These are phyloP conservation scores for Cyclotella cryptica DNA, from an alignment of 108 stramenopile species.

Conservation along the genomic window DNA sequence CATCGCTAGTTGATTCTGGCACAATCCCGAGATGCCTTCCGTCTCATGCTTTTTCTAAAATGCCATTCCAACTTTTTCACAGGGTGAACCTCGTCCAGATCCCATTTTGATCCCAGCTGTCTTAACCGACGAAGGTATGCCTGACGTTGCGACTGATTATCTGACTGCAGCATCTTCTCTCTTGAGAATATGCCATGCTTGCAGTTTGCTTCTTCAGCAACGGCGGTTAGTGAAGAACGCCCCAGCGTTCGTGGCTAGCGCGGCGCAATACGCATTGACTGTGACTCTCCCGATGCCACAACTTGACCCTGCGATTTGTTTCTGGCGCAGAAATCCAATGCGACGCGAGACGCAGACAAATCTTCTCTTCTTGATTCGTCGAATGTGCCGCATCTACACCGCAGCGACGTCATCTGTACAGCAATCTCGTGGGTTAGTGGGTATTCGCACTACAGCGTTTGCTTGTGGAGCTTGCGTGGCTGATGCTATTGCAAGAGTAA, in stretches of 20 bases:
- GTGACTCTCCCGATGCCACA: conserved; percentile 94
- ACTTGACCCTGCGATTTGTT: conserved; percentile 87
- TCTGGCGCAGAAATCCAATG: conserved; percentile 94
- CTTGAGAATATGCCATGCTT: conserved; percentile 91
- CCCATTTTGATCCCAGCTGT: conserved; percentile 97
- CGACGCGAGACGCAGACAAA: conserved; percentile 92
- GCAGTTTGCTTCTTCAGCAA: conserved; percentile 96
- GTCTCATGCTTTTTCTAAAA: neutral
- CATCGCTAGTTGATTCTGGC: neutral
- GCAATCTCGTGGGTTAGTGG: conserved; percentile 95
- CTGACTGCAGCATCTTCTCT: conserved; percentile 89
- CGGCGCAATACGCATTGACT: conserved; percentile 95
- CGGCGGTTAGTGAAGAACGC: conserved; percentile 95
- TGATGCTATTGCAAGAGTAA: conserved; percentile 94
- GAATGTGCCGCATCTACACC: conserved; percentile 88
- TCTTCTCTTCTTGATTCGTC: conserved; percentile 87
- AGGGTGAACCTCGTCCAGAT: conserved; percentile 86
- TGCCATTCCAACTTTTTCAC: conserved; percentile 10
- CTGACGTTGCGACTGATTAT: conserved; percentile 88
- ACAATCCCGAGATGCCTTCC: neutral
- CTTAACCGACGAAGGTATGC: conserved; percentile 90
- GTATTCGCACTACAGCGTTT: conserved; percentile 95
- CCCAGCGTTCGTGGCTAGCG: conserved; percentile 93
- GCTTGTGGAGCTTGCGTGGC: conserved; percentile 95
- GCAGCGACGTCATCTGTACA: conserved; percentile 94